A percentile compares a stretch with the other conserved stretches of the same genome.
Conservation (phyloP, 1,284 basidiomycete genomes). For the Ustilago sp. region DNA sequence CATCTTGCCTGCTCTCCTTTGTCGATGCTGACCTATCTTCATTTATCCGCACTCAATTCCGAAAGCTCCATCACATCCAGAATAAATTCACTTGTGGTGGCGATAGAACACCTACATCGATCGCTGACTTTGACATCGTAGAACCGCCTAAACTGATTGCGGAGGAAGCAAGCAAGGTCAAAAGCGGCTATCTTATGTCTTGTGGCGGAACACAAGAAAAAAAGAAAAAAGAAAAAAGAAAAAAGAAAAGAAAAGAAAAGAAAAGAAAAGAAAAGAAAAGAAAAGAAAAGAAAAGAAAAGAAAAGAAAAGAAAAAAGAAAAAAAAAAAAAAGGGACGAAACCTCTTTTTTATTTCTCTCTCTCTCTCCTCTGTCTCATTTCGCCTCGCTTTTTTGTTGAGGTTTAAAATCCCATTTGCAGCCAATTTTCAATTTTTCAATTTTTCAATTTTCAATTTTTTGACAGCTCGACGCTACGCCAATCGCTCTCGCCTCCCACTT, state of each 20-base stretch:
- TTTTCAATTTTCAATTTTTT: neutral
- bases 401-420: too few relatives aligned
- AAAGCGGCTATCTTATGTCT: neutral
- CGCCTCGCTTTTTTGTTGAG: neutral
- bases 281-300: too few relatives aligned
- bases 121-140: neutral
- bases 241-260: too few relatives aligned
- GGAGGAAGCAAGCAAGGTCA: neutral
- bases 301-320: neutral
- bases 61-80: too few relatives aligned
- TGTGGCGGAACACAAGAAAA: neutral
- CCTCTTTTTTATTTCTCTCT: neutral
- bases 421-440: too few relatives aligned
- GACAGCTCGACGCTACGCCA: neutral
- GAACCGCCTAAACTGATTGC: neutral
- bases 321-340: neutral
- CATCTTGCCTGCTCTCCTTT: neutral
- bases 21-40: neutral
- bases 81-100: too few relatives aligned
- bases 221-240: neutral
- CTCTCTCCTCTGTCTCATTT: too few relatives aligned
- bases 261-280: neutral
- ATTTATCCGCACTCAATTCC: neutral
- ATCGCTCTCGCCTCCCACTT: neutral
- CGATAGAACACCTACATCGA: neutral